These are phyloP conservation scores for Buxus sempervirens DNA, from an alignment of 164 flowering plant species.

Conservation along the genomic window DNA sequence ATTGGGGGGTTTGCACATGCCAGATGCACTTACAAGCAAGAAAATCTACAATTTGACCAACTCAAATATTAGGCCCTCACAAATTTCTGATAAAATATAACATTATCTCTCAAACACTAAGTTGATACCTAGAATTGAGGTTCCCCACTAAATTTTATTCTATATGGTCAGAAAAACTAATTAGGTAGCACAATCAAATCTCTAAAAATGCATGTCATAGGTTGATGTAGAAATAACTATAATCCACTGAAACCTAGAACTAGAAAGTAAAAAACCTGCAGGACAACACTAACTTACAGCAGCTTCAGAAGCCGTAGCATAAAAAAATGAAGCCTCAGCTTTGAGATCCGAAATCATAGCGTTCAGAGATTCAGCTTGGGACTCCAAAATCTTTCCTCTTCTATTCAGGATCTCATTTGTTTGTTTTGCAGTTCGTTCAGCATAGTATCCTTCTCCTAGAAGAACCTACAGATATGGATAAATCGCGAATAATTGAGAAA, in stretches of 20 bases:
- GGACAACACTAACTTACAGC: constrained; percentile 40
- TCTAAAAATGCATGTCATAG: too few species aligned
- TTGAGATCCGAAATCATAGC: constrained; percentile 62
- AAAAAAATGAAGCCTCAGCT: constrained; percentile 78
- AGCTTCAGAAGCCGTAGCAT: constrained; percentile 69
- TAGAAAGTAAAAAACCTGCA: neutral
- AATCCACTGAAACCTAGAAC: neutral
- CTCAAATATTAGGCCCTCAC: too few species aligned
- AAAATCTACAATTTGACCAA: too few species aligned
- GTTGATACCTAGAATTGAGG: too few species aligned
- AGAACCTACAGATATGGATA: constrained; percentile 51
- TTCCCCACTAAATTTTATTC: too few species aligned
- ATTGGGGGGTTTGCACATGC: too few species aligned
- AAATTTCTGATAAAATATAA: too few species aligned
- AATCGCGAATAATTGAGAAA: too few species aligned
- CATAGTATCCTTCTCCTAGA: constrained; percentile 86
- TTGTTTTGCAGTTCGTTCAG: constrained; percentile 76
- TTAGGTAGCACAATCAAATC: too few species aligned
- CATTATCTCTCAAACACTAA: too few species aligned
- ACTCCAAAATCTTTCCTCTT: constrained; percentile 69
- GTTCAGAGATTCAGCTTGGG: constrained; percentile 59
- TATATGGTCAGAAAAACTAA: too few species aligned
- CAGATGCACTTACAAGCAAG: too few species aligned
- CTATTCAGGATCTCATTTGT: constrained; percentile 75
- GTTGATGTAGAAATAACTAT: neutral